Evolutionary conservation across 805 yeast species (phyloP).

Genomic region (Starmerella apis): DNA sequence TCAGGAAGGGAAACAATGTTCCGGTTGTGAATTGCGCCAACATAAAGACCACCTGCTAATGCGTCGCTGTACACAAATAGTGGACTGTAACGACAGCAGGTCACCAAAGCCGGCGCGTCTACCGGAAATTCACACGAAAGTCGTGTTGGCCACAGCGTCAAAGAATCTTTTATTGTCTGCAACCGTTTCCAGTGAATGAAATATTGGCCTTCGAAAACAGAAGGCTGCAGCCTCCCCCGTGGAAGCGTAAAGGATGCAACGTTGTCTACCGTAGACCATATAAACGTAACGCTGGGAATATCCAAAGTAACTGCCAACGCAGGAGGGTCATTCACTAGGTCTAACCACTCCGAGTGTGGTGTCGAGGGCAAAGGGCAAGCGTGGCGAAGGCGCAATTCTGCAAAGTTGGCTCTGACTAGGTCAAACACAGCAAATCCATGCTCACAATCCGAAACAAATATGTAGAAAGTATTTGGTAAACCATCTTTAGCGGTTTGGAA

Average conservation of each 20-base stretch:
- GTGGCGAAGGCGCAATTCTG: neutral
- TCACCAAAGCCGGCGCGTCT: neutral
- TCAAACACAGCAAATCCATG: neutral
- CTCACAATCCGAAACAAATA: neutral
- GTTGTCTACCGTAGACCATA: neutral
- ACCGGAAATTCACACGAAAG: neutral
- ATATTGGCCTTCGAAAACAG: neutral
- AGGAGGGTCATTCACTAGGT: neutral
- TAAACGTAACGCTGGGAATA: neutral
- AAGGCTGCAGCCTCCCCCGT: neutral
- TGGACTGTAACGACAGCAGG: neutral
- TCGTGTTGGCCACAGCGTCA: neutral
- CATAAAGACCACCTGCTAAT: neutral
- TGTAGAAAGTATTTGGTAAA: no score
- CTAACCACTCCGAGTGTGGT: neutral
- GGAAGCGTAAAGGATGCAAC: neutral
- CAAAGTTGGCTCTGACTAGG: neutral
- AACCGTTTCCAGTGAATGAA: neutral
- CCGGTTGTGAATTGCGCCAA: neutral
- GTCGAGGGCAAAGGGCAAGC: neutral
- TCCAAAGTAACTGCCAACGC: neutral
- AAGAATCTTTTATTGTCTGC: neutral
- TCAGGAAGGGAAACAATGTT: neutral
- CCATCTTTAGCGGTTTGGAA: no score
- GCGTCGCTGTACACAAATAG: conserved; percentile 2